phyloP scores from a whole-genome alignment of 192 early-diverging fungal genomes.

The Thoreauomyces humboldtii region DNA sequence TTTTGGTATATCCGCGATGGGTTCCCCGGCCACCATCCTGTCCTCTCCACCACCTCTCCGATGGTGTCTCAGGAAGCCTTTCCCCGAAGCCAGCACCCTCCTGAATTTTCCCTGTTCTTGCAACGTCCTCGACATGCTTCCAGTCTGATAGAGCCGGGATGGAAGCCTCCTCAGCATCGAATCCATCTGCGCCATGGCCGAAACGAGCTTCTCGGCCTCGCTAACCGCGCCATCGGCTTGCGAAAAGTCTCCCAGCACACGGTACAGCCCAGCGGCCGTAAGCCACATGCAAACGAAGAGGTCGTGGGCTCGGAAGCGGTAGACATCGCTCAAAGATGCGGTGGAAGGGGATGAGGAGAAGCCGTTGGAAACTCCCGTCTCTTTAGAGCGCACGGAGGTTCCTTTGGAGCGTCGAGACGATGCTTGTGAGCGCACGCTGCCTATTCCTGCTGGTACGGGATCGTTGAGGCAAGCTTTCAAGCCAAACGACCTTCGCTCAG shows the following conservation, averaged over 20 bases:
- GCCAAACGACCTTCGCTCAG: not conserved
- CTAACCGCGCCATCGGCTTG: constrained; percentile 36
- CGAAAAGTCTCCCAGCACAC: constrained; percentile 32
- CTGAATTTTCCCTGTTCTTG: constrained; percentile 13
- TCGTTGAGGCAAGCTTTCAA: not conserved
- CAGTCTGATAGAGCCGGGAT: constrained; percentile 7
- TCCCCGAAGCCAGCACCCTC: constrained; percentile 13
- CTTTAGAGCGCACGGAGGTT: not conserved
- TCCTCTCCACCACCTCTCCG: not conserved
- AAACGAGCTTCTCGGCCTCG: constrained; percentile 46
- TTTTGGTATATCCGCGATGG: constrained; percentile 14
- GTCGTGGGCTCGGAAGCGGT: constrained; percentile 42
- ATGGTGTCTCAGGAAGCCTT: constrained; percentile 13
- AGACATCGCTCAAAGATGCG: constrained; percentile 19
- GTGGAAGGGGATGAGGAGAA: constrained; percentile 11
- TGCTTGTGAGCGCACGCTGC: not conserved
- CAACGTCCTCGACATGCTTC: constrained; percentile 16
- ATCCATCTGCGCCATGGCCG: constrained; percentile 33
- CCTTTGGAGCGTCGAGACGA: not conserved
- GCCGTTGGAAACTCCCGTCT: constrained; percentile 1
- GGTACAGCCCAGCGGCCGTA: constrained; percentile 40
- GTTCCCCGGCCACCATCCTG: not conserved
- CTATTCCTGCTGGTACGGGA: not conserved
- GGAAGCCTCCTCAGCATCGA: constrained; percentile 7
- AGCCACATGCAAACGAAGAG: constrained; percentile 49